phyloP scores from a whole-genome alignment of 148 eudicot genomes.

The Agrostemma githago region DNA sequence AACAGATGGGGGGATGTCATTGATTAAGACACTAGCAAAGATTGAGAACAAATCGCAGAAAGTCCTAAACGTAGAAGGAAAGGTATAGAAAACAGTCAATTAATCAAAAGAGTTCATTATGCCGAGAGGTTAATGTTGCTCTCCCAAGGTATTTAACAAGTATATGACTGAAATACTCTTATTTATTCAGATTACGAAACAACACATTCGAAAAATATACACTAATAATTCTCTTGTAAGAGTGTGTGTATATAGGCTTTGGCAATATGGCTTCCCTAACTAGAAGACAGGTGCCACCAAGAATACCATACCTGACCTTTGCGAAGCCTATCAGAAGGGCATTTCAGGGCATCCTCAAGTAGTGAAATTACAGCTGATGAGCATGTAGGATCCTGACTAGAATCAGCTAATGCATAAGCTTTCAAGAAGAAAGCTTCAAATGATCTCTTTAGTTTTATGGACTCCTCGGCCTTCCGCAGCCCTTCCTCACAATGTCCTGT shows the following conservation, averaged over 20 bases:
- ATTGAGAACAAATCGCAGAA: background rate
- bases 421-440: slow-evolving; percentile 96
- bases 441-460: slow-evolving; percentile 77
- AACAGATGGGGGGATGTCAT: background rate
- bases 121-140: no score
- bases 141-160: no score
- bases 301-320: slow-evolving; percentile 80
- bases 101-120: no score
- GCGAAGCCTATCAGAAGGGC: slow-evolving; percentile 98
- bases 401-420: slow-evolving; percentile 96
- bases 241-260: background rate
- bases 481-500: slow-evolving; percentile 95
- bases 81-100: no score
- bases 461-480: slow-evolving; percentile 83
- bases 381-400: slow-evolving; percentile 72
- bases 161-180: no score
- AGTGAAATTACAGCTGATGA: slow-evolving; percentile 78
- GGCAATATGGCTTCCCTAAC: background rate
- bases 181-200: no score
- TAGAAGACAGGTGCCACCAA: slow-evolving; percentile 12
- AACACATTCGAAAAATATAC: no score
- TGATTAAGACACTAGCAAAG: background rate
- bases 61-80: background rate
- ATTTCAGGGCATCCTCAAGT: slow-evolving; percentile 88
- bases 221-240: no score